phyloP scores from a whole-genome alignment of 257 asterid genomes.

The Pogostemon cablin region DNA sequence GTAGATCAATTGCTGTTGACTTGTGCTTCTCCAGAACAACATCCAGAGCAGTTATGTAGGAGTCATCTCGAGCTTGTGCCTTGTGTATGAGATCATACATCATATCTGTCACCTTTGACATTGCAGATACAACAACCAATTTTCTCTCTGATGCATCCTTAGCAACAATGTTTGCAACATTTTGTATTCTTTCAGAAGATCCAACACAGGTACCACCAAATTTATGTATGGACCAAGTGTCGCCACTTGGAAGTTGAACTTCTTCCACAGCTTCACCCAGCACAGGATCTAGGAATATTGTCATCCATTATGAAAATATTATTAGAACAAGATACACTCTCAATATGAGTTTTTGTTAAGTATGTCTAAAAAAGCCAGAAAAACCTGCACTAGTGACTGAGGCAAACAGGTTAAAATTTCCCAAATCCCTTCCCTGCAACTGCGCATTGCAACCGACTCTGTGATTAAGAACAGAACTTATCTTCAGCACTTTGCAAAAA shows the following conservation, averaged over 20 bases:
- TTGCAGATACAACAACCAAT: slow-evolving; percentile 92
- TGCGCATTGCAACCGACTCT: slow-evolving; percentile 50
- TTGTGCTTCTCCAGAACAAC: slow-evolving; percentile 83
- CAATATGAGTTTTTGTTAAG: neutral
- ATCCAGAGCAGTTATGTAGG: slow-evolving; percentile 66
- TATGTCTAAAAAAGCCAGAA: neutral
- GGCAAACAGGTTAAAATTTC: slow-evolving; percentile 46
- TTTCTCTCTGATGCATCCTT: slow-evolving; percentile 75
- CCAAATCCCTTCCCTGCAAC: slow-evolving; percentile 45
- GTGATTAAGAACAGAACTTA: slow-evolving; percentile 32
- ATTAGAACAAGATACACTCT: slow-evolving; percentile 11
- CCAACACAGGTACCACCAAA: slow-evolving; percentile 99
- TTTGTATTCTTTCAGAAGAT: slow-evolving; percentile 76
- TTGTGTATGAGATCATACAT: slow-evolving; percentile 88
- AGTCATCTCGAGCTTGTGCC: slow-evolving; percentile 82
- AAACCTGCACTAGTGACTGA: slow-evolving; percentile 73
- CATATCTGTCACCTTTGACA: slow-evolving; percentile 98
- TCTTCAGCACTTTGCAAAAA: slow-evolving; percentile 23
- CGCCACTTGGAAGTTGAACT: slow-evolving; percentile 74
- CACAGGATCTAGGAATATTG: slow-evolving; percentile 42
- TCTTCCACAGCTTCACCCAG: slow-evolving; percentile 58
- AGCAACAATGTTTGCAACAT: slow-evolving; percentile 79
- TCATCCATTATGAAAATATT: slow-evolving; percentile 12
- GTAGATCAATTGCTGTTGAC: slow-evolving; percentile 75
- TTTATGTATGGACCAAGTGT: slow-evolving; percentile 91